A percentile compares a stretch with the other conserved stretches of the same genome.
Conservation (phyloP, 1,284 basidiomycete genomes). For the Schizophyllum commune region DNA sequence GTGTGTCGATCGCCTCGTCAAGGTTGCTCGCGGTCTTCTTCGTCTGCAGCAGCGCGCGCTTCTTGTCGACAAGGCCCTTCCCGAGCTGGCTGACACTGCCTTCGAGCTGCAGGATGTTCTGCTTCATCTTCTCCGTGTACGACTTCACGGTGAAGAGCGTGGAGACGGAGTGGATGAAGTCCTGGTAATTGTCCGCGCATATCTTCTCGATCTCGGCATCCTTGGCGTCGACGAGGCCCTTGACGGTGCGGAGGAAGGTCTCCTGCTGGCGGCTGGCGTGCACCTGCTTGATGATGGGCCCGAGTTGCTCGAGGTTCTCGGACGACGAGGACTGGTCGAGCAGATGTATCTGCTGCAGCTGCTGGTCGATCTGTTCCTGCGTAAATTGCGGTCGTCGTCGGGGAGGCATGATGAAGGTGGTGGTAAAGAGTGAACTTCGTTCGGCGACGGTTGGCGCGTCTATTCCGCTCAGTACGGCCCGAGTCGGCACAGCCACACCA, state of each 20-base stretch:
- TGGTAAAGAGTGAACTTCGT: no score
- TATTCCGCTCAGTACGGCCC: no score
- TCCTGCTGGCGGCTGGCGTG: conserved; percentile 89
- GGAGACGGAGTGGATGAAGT: conserved; percentile 94
- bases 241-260: conserved; percentile 81
- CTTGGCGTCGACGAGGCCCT: conserved; percentile 85
- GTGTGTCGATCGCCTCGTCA: conserved; percentile 91
- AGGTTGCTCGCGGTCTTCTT: conserved; percentile 90
- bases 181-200: conserved; percentile 94
- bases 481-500: background rate
- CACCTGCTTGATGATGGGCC: conserved; percentile 89
- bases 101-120: conserved; percentile 69
- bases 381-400: conserved; percentile 68
- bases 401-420: conserved; percentile 49
- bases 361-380: conserved; percentile 75
- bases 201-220: conserved; percentile 95
- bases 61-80: conserved; percentile 83
- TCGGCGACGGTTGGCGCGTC: no score
- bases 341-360: conserved; percentile 81
- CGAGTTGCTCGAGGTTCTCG: conserved; percentile 90
- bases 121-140: conserved; percentile 75
- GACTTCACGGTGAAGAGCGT: conserved; percentile 93
- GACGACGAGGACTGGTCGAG: conserved; percentile 79
- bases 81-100: conserved; percentile 73
- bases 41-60: conserved; percentile 80